Conservation (phyloP, 2,329 filamentous ascomycete species). For the Neonectria sp. region DNA sequence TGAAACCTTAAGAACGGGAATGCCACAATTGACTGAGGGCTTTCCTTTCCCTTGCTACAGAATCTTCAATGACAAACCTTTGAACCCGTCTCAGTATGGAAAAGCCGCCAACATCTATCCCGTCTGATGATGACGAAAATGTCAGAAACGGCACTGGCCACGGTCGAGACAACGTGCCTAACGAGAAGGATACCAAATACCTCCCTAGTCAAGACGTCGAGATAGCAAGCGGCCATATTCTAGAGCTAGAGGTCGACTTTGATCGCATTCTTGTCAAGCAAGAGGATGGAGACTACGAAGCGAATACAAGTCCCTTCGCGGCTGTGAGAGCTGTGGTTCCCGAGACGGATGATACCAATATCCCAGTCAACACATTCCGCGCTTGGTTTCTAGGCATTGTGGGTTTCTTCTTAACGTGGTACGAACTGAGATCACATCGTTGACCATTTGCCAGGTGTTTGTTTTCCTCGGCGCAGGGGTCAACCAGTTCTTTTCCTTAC, state of each 20-base stretch:
- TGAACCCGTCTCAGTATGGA: not conserved
- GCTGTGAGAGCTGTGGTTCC: slow-evolving; percentile 24
- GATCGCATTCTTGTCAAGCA: slow-evolving; percentile 18
- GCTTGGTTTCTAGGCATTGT: slow-evolving; percentile 25
- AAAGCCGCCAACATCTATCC: not conserved
- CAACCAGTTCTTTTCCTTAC: slow-evolving; percentile 25
- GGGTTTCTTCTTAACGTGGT: not conserved
- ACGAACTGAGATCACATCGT: not conserved
- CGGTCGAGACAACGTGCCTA: not conserved
- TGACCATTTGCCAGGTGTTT: slow-evolving; percentile 13
- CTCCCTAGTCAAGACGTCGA: slow-evolving; percentile 9
- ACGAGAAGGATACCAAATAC: not conserved
- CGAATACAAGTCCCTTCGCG: slow-evolving; percentile 23
- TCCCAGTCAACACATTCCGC: slow-evolving; percentile 25
- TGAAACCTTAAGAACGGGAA: no score
- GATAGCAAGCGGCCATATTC: slow-evolving; percentile 9
- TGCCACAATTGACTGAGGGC: no score
- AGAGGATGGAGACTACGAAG: slow-evolving; percentile 16
- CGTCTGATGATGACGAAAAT: not conserved
- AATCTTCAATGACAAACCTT: no score
- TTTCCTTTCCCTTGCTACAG: no score
- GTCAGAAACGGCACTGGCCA: not conserved
- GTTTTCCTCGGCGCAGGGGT: slow-evolving; percentile 24
- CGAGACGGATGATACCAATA: slow-evolving; percentile 20
- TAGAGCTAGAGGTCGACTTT: slow-evolving; percentile 22